Evolutionary conservation across 331 rosid species (phyloP), one percentile per base, ranked within the genome.

Genomic region (Rhamnella rubrinervis): DNA sequence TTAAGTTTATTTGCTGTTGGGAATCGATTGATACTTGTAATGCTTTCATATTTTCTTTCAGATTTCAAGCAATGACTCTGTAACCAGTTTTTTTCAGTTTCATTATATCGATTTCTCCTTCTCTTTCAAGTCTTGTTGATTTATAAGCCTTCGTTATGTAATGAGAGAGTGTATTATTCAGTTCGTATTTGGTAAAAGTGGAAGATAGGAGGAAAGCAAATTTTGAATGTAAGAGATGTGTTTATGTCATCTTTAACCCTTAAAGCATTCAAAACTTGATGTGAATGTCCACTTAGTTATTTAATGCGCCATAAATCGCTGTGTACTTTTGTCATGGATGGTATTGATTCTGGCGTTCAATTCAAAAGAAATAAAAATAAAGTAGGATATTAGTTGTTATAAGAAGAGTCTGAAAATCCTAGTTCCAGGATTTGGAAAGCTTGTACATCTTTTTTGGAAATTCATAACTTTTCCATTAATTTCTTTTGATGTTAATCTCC

Each of bases 61-160:
- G 59, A 13, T 68, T 46, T 50, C 55, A 28, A 58, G 31, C 61
- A 69, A 72, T 63, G 71, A 72, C 52, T 72, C 66, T 53, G 7
- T 44, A 44, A 66, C 44, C 63, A 59, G 57, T 14, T 21, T 23
- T 23, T 65, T 17, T 60, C 41, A 15, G 50, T 69, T 53, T 71
- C 73, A 70, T 63, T 60, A 76, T 66, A 13, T 26, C 59, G 65
- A 44, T 82, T 70, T 39, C 66, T 21, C 73, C 63, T 74, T 70
- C 75, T 61, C 57, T 41, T 59, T 21, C 46, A 15, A 14, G 37
- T 55, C 37, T 31, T 31, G 35, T 31, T 31, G 35, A 31, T 31
- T 31, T 31, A 31, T 31, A 31, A 31, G 35, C 35, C 35, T 31
- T 31, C 35, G 4, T 31, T 31, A 31, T 31, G 4, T 72, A 67